Evolutionary conservation across 2,329 filamentous ascomycete species (phyloP), one percentile per base, ranked within the genome.

Genomic region (Ceratocystis colombiana): DNA sequence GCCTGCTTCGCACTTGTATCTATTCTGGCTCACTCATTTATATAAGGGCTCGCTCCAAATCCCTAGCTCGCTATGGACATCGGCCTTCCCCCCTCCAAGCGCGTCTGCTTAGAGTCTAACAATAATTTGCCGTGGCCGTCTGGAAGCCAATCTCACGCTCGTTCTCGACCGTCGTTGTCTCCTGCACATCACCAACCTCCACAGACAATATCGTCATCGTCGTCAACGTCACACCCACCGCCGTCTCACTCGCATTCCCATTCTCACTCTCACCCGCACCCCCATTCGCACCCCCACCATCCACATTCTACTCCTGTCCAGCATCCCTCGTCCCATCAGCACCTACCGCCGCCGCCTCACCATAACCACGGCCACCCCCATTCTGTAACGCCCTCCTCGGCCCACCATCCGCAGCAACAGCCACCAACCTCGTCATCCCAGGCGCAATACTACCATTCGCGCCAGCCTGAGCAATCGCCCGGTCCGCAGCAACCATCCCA

Each of bases 81-180:
- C 63, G 33, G 41, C 45, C 59, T 33, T 33, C 68, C 61, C 33
- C 62, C 46, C 37, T 37, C 59, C 57, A 66, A 62, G 50, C 37
- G 46, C 37, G 61, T 22, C 33, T 45, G 44, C 45, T 61, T 55
- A 53, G 45, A 64, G 17, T 48, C 44, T 48, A 59, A 20, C 55
- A 59, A 59, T n/a, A 59, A 59, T 37, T n/a, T 20, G 64, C 64
- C 61, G 55, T 59, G 55, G 55, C 55, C 55, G n/a, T 8, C 55
- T 28, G 55, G 28, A 59, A 59, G 55, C 28, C 55, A 59, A 30
- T 59, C 55, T 3, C 28, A 33, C 30, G 25, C 55, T 30, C 55
- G 55, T 53, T 65, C 68, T 69, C 72, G 75, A 69, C 78, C 73
- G 72, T 71, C 76, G 66, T 75, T 75, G 69, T 73, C 76, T 63